Evolutionary conservation across 2,329 filamentous ascomycete genomes (phyloP), one percentile per base, ranked within the genome.

Genomic region (Talaromyces sp.): DNA sequence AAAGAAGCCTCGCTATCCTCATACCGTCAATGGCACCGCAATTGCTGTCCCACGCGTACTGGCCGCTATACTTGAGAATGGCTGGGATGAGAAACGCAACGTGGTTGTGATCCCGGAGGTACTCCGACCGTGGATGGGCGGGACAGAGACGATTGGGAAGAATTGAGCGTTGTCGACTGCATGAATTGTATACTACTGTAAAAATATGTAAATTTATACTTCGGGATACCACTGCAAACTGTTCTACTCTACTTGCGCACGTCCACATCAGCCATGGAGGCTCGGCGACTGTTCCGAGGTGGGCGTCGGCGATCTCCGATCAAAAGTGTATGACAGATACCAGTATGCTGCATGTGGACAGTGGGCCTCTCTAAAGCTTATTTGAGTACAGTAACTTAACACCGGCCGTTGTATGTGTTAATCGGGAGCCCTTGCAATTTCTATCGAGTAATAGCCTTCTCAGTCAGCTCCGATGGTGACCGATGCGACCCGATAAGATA

Each of bases 21-120:
- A 90, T 78, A 99, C 95, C 0, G 82, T 96, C 41, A 99, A 99
- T 72, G 96, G 93, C 0, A 99, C 95, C 1, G 95, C 93, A 0
- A 80, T 98, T 68, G 95, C 95, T 0, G 89, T 98, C 41, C 95
- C 95, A 3, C 83, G 95, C 57, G 89, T 99, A 13, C 73, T 99
- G 62, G 93, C 95, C 26, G 93, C 92, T 6, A 82, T 99, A 56
- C 72, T 99, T 65, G 95, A 99, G 80, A 91, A 93, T 69, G 89
- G 91, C 0, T 99, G 93, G 90, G 85, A 95, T 69, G 88, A 92
- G 69, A 70, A 80, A 26, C 81, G 81, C 21, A 81, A 80, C 68
- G 84, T 82, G 1, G 90, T 98, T 8, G 78, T 80, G 1, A 84
- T 99, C 7, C 95, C 95, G 0, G 85, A 91, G 75, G 89, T 89